phyloP scores from a whole-genome alignment of 176 grass and related monocot genomes.

The Triticum timopheevii region DNA sequence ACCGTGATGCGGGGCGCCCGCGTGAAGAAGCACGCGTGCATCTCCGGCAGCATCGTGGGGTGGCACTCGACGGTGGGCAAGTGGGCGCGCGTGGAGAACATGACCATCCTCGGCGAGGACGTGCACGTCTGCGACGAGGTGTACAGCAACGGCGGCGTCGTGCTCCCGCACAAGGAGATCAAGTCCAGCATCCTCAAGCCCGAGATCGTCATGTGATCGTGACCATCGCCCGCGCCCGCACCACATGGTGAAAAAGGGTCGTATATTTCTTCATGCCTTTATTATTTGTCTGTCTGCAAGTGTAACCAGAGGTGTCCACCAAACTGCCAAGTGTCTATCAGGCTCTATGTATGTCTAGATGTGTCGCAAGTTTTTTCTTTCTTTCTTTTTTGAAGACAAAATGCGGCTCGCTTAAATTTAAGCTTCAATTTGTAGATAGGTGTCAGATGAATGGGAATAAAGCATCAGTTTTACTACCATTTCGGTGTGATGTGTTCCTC shows the following conservation, averaged over 20 bases:
- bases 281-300: conserved; percentile 40
- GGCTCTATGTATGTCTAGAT: conserved; percentile 1
- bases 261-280: conserved; percentile 26
- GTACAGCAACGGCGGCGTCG: conserved; percentile 90
- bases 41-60: conserved; percentile 80
- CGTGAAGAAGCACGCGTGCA: conserved; percentile 87
- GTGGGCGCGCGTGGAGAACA: conserved; percentile 92
- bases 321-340: conserved; percentile 1
- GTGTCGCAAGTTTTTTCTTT: background rate
- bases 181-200: conserved; percentile 90
- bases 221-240: background rate
- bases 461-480: background rate
- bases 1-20: conserved; percentile 79
- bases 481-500: background rate
- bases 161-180: conserved; percentile 95
- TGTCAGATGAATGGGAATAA: background rate
- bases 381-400: background rate
- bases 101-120: conserved; percentile 93
- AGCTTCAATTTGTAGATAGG: conserved; percentile 33
- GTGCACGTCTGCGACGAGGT: conserved; percentile 91
- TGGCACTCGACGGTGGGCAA: conserved; percentile 85
- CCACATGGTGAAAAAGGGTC: background rate
- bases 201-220: conserved; percentile 80
- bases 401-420: background rate
- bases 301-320: conserved; percentile 23